Base-by-base conservation (phyloP, 2,329 filamentous ascomycete species). In the Penicillium rolfsii region DNA sequence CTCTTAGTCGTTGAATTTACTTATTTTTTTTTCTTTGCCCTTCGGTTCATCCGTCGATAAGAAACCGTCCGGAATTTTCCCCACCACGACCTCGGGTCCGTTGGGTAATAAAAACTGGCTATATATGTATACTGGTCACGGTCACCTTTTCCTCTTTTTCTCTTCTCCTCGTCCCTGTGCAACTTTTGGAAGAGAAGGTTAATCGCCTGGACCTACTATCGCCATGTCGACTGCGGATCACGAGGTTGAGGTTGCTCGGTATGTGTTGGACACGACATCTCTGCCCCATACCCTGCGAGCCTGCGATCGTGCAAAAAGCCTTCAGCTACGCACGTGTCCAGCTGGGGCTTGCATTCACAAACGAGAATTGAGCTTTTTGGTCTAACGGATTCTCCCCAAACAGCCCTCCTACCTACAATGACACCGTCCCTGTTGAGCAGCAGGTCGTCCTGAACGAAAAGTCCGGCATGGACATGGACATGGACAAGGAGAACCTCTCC, bases 11-110 rank as follows among this genome's bases (percentile, higher is more conserved):
- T 33, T 55, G n/a, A 57, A 58, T 57, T 48, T 50, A 54, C 38
- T 14, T 28, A 16, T 40, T 41, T 52, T 61, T 45, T 40, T 43
- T 64, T 14, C 2, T 19, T 35, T 26, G 16, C 9, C 30, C 33
- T 49, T 55, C 52, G 60, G 65, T 60, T 60, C 62, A 55, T 19
- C 49, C 58, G 52, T 63, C 83, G 91, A 94, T 85, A 96, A 96
- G 80, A 87, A 59, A 43, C 26, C 7, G 30, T 28, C 53, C 41
- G 43, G 41, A 36, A 46, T n/a, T 45, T 36, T 62, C 65, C 58
- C 64, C 67, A 68, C 67, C 46, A 54, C 59, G 43, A 30, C 28
- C 46, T 66, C 62, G 62, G 64, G 53, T 59, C 14, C 14, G 60
- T 64, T 64, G 52, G 53, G 56, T 64, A 60, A 62, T 60, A 62